phyloP scores from a whole-genome alignment of 75 land plant species.

The Larix kaempferi region DNA sequence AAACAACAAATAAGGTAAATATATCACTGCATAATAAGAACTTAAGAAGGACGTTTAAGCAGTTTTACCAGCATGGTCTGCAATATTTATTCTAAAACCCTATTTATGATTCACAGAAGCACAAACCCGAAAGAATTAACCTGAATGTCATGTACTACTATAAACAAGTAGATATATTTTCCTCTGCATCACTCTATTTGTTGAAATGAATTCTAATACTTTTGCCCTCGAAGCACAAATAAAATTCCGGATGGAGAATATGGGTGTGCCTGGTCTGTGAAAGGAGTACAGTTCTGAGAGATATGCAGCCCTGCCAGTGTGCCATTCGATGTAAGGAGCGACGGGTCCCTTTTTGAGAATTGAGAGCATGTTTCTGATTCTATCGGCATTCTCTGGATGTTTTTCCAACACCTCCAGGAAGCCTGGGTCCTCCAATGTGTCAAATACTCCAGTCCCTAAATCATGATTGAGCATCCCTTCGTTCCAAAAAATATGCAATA shows the following conservation, averaged over 20 bases:
- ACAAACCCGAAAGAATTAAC: too few species aligned
- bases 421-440: conserved; percentile 67
- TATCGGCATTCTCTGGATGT: conserved; percentile 84
- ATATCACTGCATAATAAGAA: too few species aligned
- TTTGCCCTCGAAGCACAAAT: not conserved
- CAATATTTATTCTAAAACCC: too few species aligned
- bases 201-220: not conserved
- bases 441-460: conserved; percentile 68
- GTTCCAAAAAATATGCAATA: conserved; percentile 68
- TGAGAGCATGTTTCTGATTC: conserved; percentile 79
- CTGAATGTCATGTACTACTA: too few species aligned
- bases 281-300: conserved; percentile 56
- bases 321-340: conserved; percentile 67
- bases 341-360: conserved; percentile 78
- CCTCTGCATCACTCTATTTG: not conserved
- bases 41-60: too few species aligned
- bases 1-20: too few species aligned
- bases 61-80: too few species aligned
- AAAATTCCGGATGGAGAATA: not conserved
- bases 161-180: not conserved
- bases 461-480: conserved; percentile 77
- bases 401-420: conserved; percentile 78
- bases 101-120: too few species aligned
- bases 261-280: conserved; percentile 58
- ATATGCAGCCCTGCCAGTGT: conserved; percentile 54